Percentiles rank a stretch among this genome's conserved stretches.
These are phyloP conservation scores for Verticillium alfalfae DNA, from an alignment of 2,329 filamentous ascomycete species.

Conservation along the genomic window DNA sequence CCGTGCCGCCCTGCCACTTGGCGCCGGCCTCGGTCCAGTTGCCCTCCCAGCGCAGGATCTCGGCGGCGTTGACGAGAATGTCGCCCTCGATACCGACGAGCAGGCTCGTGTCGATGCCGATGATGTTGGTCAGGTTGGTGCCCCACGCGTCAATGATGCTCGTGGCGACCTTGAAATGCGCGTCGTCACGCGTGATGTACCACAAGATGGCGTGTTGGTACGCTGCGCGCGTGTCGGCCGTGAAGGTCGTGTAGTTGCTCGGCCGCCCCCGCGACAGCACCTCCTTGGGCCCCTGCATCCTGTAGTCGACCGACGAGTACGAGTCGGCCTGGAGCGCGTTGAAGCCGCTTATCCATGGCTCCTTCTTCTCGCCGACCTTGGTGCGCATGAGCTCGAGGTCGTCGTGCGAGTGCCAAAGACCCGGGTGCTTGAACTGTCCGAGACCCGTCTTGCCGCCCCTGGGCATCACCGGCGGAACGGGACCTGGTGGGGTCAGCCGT, in stretches of 20 bases:
- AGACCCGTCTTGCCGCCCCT: constrained; percentile 4
- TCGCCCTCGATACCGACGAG: constrained; percentile 31
- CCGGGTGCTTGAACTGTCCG: constrained; percentile 5
- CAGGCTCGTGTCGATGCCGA: constrained; percentile 26
- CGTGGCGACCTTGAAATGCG: constrained; percentile 25
- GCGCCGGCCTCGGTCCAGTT: constrained; percentile 29
- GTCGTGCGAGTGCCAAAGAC: constrained; percentile 8
- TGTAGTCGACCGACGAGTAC: constrained; percentile 12
- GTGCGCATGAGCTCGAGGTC: constrained; percentile 7
- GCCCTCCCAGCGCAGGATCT: constrained; percentile 38
- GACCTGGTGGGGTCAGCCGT: not conserved
- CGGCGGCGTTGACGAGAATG: constrained; percentile 33
- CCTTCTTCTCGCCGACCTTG: constrained; percentile 1
- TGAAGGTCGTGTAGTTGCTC: constrained; percentile 30
- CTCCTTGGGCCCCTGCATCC: constrained; percentile 21
- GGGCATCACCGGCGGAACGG: not conserved
- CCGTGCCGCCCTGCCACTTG: constrained; percentile 23
- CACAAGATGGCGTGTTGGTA: constrained; percentile 35
- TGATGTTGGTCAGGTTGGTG: constrained; percentile 22
- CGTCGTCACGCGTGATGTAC: constrained; percentile 31
- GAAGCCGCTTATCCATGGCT: constrained; percentile 5
- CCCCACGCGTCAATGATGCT: constrained; percentile 31
- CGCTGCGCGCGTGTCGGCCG: constrained; percentile 27
- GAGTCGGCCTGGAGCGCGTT: constrained; percentile 4
- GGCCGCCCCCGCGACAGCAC: constrained; percentile 22